Evolutionary conservation across 768 basidiomycete species (phyloP).

Genomic region (Kwoniella dendrophila): DNA sequence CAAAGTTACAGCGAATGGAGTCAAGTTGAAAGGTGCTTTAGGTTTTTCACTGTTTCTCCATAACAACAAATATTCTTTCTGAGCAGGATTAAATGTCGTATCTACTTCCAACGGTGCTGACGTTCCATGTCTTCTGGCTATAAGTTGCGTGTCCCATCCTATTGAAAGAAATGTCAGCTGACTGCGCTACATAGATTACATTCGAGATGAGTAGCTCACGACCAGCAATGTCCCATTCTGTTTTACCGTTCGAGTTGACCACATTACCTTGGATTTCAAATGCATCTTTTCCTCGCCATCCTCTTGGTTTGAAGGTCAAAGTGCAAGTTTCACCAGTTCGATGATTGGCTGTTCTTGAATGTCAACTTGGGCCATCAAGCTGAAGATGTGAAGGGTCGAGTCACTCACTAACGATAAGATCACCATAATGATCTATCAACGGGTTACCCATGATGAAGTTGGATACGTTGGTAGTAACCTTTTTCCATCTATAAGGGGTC

Average conservation of each 20-base stretch:
- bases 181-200: background rate
- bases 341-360: conserved; percentile 67
- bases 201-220: conserved; percentile 55
- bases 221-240: conserved; percentile 86
- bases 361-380: conserved; percentile 5
- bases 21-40: conserved; percentile 87
- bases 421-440: conserved; percentile 89
- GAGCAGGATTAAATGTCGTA: conserved; percentile 35
- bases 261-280: conserved; percentile 90
- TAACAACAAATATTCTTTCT: conserved; percentile 76
- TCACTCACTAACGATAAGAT: conserved; percentile 74
- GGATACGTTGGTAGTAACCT: conserved; percentile 62
- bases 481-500: conserved; percentile 39
- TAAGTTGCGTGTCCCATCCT: conserved; percentile 87
- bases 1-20: conserved; percentile 87
- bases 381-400: background rate
- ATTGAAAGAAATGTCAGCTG: background rate
- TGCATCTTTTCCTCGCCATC: conserved; percentile 89
- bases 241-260: conserved; percentile 65
- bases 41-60: conserved; percentile 90
- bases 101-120: conserved; percentile 40
- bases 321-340: conserved; percentile 83
- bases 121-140: conserved; percentile 73
- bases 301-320: conserved; percentile 92
- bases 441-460: conserved; percentile 90